Base-by-base conservation (phyloP, 2,329 filamentous ascomycete species). In the Monilinia polystroma region DNA sequence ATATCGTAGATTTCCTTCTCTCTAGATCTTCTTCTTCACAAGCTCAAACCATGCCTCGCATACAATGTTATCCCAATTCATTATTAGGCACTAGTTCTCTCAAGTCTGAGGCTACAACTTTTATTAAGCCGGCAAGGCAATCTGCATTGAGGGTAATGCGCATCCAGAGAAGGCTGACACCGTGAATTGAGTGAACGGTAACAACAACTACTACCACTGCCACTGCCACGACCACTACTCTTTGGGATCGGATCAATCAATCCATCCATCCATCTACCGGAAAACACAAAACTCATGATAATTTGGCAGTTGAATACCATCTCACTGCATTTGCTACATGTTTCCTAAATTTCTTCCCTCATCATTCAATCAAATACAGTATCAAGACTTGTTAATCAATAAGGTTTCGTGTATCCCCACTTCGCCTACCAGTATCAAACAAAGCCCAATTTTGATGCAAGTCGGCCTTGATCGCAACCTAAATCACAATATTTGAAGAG, bases 371-470 rank as follows among this genome's bases (percentile, higher is more conserved):
- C 41, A 41, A 14, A 2, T 41, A 14, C 35, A 52, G 41, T 55
- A 16, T 54, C 26, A 45, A 38, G 23, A 43, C 45, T 53, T 14
- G 56, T 43, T 38, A 26, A 26, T 51, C 47, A 53, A 66, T 20
- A 43, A 26, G 20, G 35, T 66, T 66, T 66, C 64, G 43, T 53
- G 20, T 53, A 62, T 66, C 64, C 64, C 64, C 64, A 66, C 64
- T 53, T 66, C 64, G 55, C 64, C 55, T 66, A 53, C 62, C 52
- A 45, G 56, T 66, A 66, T 62, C 64, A 62, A 66, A 66, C 55
- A 66, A 66, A 56, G 32, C 43, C 52, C 56, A 64, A 32, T 47
- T 70, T 70, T 70, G 69, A 74, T 73, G 72, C 63, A 53, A 53
- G 52, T 58, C 53, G 16, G 38, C 58, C 43, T 52, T 54, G 47